Conservation (phyloP, 1,139 yeast species). For the Meyerozyma athensensis region DNA sequence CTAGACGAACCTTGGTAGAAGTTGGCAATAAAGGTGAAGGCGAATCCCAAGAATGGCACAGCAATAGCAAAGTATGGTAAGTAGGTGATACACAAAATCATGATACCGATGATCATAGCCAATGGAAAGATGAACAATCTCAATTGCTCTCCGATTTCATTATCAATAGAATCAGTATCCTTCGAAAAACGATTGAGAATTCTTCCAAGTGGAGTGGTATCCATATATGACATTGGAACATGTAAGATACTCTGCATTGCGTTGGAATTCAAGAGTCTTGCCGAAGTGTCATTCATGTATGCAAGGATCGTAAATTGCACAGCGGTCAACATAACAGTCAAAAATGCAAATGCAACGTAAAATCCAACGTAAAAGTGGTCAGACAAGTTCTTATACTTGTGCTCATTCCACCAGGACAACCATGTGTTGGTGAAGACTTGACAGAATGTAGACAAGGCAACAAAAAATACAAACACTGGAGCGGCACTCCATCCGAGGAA, state of each 20-base stretch:
- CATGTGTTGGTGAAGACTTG: constrained; percentile 70
- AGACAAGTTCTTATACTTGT: constrained; percentile 44
- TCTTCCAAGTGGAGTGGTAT: constrained; percentile 58
- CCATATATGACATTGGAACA: constrained; percentile 57
- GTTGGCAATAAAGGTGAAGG: constrained; percentile 48
- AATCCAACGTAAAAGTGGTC: constrained; percentile 67
- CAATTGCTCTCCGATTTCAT: constrained; percentile 59
- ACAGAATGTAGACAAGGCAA: constrained; percentile 52
- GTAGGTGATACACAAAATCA: constrained; percentile 65
- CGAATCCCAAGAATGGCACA: constrained; percentile 47
- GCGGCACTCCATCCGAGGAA: constrained; percentile 32
- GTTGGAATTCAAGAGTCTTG: constrained; percentile 37
- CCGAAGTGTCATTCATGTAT: constrained; percentile 46
- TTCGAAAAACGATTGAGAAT: constrained; percentile 63
- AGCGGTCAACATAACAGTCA: constrained; percentile 31
- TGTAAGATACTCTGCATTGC: constrained; percentile 41
- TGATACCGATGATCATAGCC: constrained; percentile 55
- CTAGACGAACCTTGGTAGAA: constrained; percentile 47
- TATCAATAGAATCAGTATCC: constrained; percentile 80
- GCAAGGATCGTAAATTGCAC: constrained; percentile 45
- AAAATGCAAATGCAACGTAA: constrained; percentile 54
- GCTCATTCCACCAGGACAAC: constrained; percentile 79
- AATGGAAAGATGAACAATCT: constrained; percentile 48
- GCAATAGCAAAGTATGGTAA: constrained; percentile 77
- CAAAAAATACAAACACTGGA: constrained; percentile 36